These are phyloP conservation scores for Lipomyces oligophaga DNA, from an alignment of 805 yeast genomes.

Conservation along the genomic window DNA sequence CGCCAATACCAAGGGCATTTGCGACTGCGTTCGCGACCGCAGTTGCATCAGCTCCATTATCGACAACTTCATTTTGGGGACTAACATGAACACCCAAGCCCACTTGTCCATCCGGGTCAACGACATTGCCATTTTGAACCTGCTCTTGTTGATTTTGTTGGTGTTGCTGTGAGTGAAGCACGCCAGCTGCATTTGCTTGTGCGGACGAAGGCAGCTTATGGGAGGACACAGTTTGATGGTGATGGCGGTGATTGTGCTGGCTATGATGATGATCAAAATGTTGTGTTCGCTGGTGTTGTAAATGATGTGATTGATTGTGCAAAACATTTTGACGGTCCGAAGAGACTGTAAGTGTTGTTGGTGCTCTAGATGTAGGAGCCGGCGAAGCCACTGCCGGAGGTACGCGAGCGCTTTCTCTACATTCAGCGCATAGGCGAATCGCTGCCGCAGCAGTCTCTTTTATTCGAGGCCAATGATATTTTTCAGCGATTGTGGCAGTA, in stretches of 20 bases:
- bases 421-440: constrained; percentile 68
- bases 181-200: no score
- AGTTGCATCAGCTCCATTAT: constrained; percentile 3
- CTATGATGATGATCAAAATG: no score
- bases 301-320: no score
- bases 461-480: constrained; percentile 87
- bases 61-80: not conserved
- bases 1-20: constrained; percentile 10
- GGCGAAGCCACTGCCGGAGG: constrained; percentile 1
- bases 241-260: no score
- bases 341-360: not conserved
- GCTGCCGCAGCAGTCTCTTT: constrained; percentile 82
- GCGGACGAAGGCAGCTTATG: no score
- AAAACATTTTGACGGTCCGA: no score
- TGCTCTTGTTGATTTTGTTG: not conserved
- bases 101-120: no score
- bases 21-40: constrained; percentile 13
- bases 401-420: constrained; percentile 48
- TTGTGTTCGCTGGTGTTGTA: no score
- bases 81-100: not conserved
- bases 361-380: not conserved
- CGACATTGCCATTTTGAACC: not conserved
- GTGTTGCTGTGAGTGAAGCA: constrained; percentile 1
- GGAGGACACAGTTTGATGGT: no score
- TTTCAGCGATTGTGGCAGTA: constrained; percentile 69